A percentile compares a stretch with the other conserved stretches of the same genome.
Evolutionary conservation across 2,329 filamentous ascomycete species (phyloP).

Genomic region (Pseudogymnoascus sp.): DNA sequence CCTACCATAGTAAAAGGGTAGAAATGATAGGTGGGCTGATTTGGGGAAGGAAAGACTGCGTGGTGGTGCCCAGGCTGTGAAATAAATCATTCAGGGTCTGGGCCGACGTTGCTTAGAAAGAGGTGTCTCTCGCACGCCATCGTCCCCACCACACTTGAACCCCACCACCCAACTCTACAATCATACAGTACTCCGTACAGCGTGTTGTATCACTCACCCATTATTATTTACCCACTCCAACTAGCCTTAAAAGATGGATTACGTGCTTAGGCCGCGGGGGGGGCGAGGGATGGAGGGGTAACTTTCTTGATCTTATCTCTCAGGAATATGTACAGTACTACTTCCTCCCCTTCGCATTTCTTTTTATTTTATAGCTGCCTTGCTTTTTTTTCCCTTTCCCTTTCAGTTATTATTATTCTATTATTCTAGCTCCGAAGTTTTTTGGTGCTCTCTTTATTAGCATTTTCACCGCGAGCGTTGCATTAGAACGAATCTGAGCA

Average conservation of each 20-base stretch:
- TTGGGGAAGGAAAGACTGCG: neutral
- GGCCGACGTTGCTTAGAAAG: no score
- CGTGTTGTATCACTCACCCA: neutral
- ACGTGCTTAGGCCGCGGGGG: neutral
- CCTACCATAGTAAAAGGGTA: neutral
- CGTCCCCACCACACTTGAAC: neutral
- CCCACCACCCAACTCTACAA: neutral
- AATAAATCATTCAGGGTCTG: neutral
- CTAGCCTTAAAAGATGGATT: neutral
- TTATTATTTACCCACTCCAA: neutral
- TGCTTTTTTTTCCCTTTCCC: neutral
- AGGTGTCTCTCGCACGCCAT: neutral
- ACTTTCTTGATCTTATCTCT: conserved; percentile 4
- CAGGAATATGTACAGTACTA: neutral
- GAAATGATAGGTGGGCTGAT: neutral
- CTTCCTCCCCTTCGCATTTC: neutral
- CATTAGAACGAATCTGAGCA: neutral
- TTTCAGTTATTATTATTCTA: neutral
- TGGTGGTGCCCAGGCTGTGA: neutral
- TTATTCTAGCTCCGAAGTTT: neutral
- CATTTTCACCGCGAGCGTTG: neutral
- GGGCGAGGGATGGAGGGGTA: neutral
- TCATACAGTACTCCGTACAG: neutral
- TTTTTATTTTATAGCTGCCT: neutral
- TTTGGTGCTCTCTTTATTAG: neutral